Evolutionary conservation across 768 basidiomycete species (phyloP).

Genomic region (Erythrobasidium yunnanense): DNA sequence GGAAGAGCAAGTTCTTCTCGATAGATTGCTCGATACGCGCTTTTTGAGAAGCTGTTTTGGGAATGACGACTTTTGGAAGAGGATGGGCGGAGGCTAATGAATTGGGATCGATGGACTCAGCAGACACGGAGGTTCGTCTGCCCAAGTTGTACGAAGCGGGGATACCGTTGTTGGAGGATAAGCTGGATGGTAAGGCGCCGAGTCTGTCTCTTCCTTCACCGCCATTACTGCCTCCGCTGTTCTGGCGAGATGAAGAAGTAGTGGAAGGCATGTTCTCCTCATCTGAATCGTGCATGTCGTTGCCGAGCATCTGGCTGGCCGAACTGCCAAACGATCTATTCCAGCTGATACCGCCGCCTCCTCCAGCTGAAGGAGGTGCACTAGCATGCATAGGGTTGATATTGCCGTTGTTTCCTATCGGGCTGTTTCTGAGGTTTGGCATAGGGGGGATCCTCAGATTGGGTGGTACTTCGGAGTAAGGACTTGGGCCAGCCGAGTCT

Average conservation of each 20-base stretch:
- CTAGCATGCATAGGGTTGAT: neutral
- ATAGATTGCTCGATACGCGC: slow-evolving; percentile 78
- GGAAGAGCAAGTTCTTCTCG: slow-evolving; percentile 80
- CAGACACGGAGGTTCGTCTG: slow-evolving; percentile 84
- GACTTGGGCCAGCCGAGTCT: slow-evolving; percentile 20
- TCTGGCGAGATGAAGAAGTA: no score
- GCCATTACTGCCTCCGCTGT: no score
- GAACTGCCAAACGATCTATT: slow-evolving; percentile 5
- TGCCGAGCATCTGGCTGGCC: neutral
- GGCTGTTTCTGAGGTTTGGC: neutral
- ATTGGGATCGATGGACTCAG: slow-evolving; percentile 85
- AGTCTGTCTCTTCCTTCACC: neutral
- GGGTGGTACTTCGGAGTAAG: slow-evolving; percentile 31
- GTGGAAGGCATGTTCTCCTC: no score
- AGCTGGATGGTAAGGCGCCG: slow-evolving; percentile 6
- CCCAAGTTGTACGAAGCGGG: slow-evolving; percentile 67
- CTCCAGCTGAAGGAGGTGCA: neutral
- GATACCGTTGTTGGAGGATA: slow-evolving; percentile 43
- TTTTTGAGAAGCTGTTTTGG: slow-evolving; percentile 76
- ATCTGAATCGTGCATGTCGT: slow-evolving; percentile 1
- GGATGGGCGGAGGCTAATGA: slow-evolving; percentile 49
- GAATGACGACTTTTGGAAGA: slow-evolving; percentile 46
- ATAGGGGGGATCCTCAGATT: neutral
- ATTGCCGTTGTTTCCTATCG: neutral
- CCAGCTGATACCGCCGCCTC: slow-evolving; percentile 6